These are phyloP conservation scores for Wallacemonas sp. DNA, from an alignment of 208 protist species.

Conservation along the genomic window DNA sequence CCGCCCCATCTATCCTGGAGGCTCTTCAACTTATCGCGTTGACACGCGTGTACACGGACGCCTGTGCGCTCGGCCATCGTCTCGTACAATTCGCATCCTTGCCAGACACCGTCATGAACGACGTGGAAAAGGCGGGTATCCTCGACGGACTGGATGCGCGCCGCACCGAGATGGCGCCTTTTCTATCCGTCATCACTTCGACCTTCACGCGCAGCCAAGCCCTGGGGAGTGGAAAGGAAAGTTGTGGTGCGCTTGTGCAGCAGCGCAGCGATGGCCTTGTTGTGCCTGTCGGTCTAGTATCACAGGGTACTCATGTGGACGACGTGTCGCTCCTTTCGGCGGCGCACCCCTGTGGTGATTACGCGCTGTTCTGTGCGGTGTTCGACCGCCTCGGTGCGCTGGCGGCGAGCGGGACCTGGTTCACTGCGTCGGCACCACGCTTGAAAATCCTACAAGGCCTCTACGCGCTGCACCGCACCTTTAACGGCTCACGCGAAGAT, in stretches of 20 bases:
- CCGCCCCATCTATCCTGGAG: constrained; percentile 54
- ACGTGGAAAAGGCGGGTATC: background rate
- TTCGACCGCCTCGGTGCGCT: constrained; percentile 41
- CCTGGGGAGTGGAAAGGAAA: background rate
- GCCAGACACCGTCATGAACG: background rate
- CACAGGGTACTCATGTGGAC: background rate
- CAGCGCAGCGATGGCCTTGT: constrained; percentile 29
- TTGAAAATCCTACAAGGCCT: constrained; percentile 70
- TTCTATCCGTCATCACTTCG: background rate
- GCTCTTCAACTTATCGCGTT: constrained; percentile 45
- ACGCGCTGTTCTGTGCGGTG: constrained; percentile 32
- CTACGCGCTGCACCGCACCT: constrained; percentile 67
- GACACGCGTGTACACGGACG: constrained; percentile 24
- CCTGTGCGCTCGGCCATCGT: constrained; percentile 24
- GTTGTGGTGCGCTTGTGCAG: background rate
- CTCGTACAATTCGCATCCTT: constrained; percentile 1
- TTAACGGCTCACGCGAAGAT: constrained; percentile 71
- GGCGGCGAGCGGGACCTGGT: constrained; percentile 37
- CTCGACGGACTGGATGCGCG: background rate
- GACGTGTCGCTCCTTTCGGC: background rate
- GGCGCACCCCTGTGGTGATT: constrained; percentile 13
- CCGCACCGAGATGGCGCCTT: background rate
- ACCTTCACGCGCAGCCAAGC: background rate
- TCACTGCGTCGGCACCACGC: constrained; percentile 75
- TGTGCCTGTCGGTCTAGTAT: constrained; percentile 10